phyloP scores from a whole-genome alignment of 2,329 filamentous ascomycete genomes.

The Aspergillus hortae region DNA sequence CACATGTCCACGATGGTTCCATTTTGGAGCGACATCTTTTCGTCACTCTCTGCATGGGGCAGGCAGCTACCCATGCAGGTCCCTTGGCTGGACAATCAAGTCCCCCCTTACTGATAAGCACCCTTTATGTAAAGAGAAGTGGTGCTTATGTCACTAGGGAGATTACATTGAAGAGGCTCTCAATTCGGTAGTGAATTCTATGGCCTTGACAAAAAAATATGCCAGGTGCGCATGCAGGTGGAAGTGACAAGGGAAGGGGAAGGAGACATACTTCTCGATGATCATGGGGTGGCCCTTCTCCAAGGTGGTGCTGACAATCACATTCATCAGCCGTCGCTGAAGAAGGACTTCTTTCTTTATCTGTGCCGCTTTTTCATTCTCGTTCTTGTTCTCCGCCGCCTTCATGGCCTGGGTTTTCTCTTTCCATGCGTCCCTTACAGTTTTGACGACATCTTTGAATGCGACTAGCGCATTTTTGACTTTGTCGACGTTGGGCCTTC shows the following conservation, averaged over 20 bases:
- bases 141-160: conserved; percentile 23
- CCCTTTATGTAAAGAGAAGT: conserved; percentile 18
- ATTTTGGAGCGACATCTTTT: background rate
- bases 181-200: conserved; percentile 35
- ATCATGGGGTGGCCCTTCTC: conserved; percentile 45
- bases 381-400: conserved; percentile 56
- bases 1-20: background rate
- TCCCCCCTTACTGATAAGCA: conserved; percentile 27
- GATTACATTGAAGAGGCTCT: conserved; percentile 35
- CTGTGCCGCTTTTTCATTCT: conserved; percentile 50
- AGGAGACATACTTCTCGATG: conserved; percentile 47
- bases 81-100: conserved; percentile 11
- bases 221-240: conserved; percentile 15
- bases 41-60: background rate
- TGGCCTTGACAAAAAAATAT: conserved; percentile 27
- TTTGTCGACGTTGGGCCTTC: conserved; percentile 46
- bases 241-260: conserved; percentile 16
- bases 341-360: conserved; percentile 56
- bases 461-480: conserved; percentile 54
- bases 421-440: conserved; percentile 61
- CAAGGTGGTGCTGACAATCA: conserved; percentile 43
- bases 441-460: conserved; percentile 59
- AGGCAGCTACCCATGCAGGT: conserved; percentile 1
- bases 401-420: conserved; percentile 53
- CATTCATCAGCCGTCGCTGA: conserved; percentile 56